Base-by-base conservation (phyloP, 73 alveolate genomes). In the Tetrahymena thermophila region DNA sequence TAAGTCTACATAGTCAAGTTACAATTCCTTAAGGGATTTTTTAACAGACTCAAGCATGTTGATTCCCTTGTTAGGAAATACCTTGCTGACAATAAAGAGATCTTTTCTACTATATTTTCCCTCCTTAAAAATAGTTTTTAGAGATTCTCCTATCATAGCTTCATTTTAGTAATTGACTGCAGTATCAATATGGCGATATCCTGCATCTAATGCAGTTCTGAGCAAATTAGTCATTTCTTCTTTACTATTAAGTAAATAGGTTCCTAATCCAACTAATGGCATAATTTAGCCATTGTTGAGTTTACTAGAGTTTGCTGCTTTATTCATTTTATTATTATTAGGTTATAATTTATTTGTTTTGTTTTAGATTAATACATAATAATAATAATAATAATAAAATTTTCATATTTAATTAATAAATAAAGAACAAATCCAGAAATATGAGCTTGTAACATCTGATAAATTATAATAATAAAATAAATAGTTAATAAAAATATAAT, bases 151-250 rank as follows among this genome's bases (percentile, higher is more conserved):
- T n/a, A 98, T 96, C 44, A 58, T 97, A 34, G 35, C 97, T 94
- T 98, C 99, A 93, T 97, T 98, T 35, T 55, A 85, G 85, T 97
- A 97, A 5, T 89, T 31, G 5, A 96, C 37, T 1, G 99, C 98
- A 4, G 98, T 95, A 83, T 98, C 99, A 93, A 97, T 93, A n/a
- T 95, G 98, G 35, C 98, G 96, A 95, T 97, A 97, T 23, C 99
- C 99, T 43, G 85, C 98, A 85, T 96, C 93, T n/a, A 97, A 57
- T 28, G 99, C 99, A 28, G 94, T 34, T 50, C 58, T 28, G 34
- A 96, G 93, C 57, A 94, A 93, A 85, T 96, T 50, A 43, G 93
- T 96, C 93, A 43, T 84, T 96, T 96, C 85, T 9, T 56, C 71
- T 85, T 96, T 16, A 23, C 85, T 35, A 23, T 38, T 31, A 85